Evolutionary conservation across 1,139 yeast species (phyloP).

Genomic region (Citeromyces hawaiiensis): DNA sequence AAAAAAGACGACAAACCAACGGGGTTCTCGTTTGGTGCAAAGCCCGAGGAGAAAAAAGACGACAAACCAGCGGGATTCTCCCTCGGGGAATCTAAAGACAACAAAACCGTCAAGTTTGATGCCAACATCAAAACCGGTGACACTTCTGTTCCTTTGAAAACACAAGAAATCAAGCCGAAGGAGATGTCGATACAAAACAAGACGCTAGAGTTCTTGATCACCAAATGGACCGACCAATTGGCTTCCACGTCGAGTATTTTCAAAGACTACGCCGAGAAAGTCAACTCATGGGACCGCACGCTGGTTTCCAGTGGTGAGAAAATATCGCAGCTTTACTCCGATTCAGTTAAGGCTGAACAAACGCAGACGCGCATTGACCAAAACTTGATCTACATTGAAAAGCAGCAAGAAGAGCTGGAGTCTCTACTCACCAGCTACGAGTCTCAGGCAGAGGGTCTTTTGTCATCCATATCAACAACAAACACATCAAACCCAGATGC

Average conservation of each 20-base stretch:
- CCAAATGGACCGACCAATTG: conserved; percentile 87
- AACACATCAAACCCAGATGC: conserved; percentile 7
- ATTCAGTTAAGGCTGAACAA: conserved; percentile 73
- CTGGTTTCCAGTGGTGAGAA: conserved; percentile 79
- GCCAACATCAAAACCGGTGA: conserved; percentile 6
- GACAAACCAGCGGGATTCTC: conserved; percentile 10
- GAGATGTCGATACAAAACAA: conserved; percentile 80
- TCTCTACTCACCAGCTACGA: conserved; percentile 75
- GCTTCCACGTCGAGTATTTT: conserved; percentile 63
- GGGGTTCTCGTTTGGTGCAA: conserved; percentile 12
- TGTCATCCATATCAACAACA: conserved; percentile 9
- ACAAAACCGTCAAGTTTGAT: conserved; percentile 7
- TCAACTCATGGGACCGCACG: conserved; percentile 76
- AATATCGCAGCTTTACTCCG: conserved; percentile 65
- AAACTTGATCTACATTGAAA: conserved; percentile 70
- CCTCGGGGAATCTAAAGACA: conserved; percentile 12
- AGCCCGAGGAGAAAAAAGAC: conserved; percentile 8
- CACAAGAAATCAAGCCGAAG: conserved; percentile 39
- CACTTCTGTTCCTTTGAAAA: not conserved
- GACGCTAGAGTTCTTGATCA: conserved; percentile 82
- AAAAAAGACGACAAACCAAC: conserved; percentile 6
- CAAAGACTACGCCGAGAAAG: conserved; percentile 61
- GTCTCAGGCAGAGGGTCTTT: conserved; percentile 50
- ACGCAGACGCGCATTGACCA: conserved; percentile 81
- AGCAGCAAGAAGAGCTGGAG: conserved; percentile 89